A percentile compares a stretch with the other conserved stretches of the same genome.
Conservation (phyloP, 371 early-diverging fungal genomes). For the Mortierella sp. region DNA sequence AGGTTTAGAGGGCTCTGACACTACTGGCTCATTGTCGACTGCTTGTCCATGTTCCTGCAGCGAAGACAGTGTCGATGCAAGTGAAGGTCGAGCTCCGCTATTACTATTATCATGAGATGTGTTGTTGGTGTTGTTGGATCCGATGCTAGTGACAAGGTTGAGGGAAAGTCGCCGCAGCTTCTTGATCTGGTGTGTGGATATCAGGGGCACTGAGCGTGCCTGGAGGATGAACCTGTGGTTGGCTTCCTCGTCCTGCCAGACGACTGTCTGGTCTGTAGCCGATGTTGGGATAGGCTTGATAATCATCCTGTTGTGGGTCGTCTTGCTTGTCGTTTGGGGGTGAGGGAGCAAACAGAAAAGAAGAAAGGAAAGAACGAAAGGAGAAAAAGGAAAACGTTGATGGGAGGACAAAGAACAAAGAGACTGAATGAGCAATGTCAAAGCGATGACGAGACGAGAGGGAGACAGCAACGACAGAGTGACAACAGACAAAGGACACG, state of each 20-base stretch:
- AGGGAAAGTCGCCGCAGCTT: conserved; percentile 48
- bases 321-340: neutral
- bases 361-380: neutral
- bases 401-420: neutral
- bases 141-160: conserved; percentile 37
- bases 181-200: conserved; percentile 54
- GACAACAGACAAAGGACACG: neutral
- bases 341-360: neutral
- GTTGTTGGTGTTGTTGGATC: neutral
- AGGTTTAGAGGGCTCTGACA: neutral
- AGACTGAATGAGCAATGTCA: neutral
- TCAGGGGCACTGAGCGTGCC: conserved; percentile 37
- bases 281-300: conserved; percentile 44
- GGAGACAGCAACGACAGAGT: neutral
- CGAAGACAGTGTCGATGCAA: conserved; percentile 1
- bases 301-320: conserved; percentile 25
- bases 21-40: neutral
- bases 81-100: neutral
- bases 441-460: neutral
- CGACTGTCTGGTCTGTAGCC: conserved; percentile 36
- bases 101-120: neutral
- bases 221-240: conserved; percentile 57
- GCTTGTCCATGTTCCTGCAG: conserved; percentile 14
- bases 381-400: neutral
- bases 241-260: conserved; percentile 57